Conservation (phyloP, 129 eudicot species). For the Arctium lappa region DNA sequence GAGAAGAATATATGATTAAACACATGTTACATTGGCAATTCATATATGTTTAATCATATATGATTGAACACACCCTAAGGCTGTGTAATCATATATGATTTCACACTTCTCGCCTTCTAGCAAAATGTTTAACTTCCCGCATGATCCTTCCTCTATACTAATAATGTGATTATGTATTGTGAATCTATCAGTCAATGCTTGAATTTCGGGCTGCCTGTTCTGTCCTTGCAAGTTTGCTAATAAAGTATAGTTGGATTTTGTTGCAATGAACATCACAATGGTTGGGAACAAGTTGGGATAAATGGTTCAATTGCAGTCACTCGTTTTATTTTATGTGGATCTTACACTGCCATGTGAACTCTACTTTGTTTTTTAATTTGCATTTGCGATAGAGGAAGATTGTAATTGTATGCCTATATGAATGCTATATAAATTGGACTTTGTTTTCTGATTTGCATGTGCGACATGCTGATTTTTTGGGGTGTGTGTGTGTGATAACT, state of each 20-base stretch:
- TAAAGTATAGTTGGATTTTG: neutral
- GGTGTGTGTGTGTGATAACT: neutral
- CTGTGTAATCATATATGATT: too few species aligned
- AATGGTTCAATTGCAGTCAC: neutral
- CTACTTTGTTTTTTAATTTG: neutral
- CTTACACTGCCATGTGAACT: neutral
- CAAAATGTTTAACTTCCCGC: too few species aligned
- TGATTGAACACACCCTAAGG: too few species aligned
- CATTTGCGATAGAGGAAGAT: conserved; percentile 5
- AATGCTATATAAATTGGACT: neutral
- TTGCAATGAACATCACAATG: conserved; percentile 5
- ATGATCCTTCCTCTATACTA: neutral
- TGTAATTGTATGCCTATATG: neutral
- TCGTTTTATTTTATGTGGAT: neutral
- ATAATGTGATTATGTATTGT: neutral
- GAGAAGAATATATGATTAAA: too few species aligned
- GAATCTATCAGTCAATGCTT: neutral
- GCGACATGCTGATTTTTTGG: neutral
- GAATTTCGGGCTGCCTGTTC: neutral
- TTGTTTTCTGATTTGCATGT: neutral
- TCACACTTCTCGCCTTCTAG: too few species aligned
- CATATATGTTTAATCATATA: too few species aligned
- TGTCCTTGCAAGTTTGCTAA: conserved; percentile 7
- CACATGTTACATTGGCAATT: too few species aligned
- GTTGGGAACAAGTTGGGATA: neutral